Conservation (phyloP, 495 filamentous ascomycete genomes). For the Penicillium steckii region DNA sequence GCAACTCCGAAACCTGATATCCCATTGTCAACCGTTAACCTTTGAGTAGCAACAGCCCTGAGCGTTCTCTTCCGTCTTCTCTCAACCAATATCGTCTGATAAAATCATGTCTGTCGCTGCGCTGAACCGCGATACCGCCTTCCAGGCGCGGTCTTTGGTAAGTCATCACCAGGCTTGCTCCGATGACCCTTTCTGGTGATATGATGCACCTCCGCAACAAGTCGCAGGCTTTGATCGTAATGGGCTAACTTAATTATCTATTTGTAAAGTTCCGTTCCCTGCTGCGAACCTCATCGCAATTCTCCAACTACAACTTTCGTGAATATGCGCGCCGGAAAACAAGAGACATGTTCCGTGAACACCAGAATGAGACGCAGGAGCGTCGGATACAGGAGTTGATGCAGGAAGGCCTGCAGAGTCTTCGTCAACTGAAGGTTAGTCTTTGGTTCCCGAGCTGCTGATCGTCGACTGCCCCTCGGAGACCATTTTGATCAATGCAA, state of each 20-base stretch:
- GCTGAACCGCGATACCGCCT: constrained; percentile 61
- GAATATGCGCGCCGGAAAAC: constrained; percentile 93
- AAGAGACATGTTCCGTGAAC: constrained; percentile 81
- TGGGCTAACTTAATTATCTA: not conserved
- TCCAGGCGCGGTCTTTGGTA: constrained; percentile 72
- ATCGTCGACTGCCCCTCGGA: not conserved
- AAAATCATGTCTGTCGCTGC: constrained; percentile 50
- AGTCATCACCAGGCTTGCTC: constrained; percentile 20
- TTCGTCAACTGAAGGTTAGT: constrained; percentile 90
- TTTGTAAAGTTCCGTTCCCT: constrained; percentile 79
- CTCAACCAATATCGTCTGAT: constrained; percentile 13
- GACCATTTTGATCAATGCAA: not conserved
- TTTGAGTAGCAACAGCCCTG: not conserved
- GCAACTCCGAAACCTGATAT: not conserved
- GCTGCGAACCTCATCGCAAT: constrained; percentile 81
- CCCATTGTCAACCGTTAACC: not conserved
- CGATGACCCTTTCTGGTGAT: not conserved
- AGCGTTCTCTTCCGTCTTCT: constrained; percentile 40
- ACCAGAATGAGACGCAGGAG: constrained; percentile 65
- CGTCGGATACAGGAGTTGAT: constrained; percentile 82
- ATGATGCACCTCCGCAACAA: not conserved
- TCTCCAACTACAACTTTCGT: constrained; percentile 93
- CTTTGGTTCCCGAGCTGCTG: not conserved
- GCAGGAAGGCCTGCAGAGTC: constrained; percentile 80
- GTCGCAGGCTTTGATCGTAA: not conserved